Base-by-base conservation (phyloP, 2,329 filamentous ascomycete genomes). In the Cyphellophora attinorum region DNA sequence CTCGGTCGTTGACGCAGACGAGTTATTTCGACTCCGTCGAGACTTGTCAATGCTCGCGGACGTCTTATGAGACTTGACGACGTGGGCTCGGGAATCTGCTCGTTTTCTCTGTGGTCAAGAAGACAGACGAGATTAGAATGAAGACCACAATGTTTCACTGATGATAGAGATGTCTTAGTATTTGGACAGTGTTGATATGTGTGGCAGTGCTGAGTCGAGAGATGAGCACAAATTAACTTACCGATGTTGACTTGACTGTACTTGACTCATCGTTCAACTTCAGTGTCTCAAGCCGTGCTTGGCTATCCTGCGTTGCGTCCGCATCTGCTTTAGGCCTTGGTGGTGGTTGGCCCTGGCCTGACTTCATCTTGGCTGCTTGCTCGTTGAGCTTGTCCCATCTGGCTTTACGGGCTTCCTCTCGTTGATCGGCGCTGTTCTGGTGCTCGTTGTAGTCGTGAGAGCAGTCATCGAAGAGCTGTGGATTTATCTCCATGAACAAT, bases 401-500 rank as follows among this genome's bases (percentile, higher is more conserved):
- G 47, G 79, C 78, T 58, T 93, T 79, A 46, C 91, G 78, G 44
- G 78, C 70, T 45, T 81, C 78, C 59, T 95, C 81, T 37, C 88
- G 78, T 40, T 85, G 76, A n/a, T 83, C 79, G 3, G 88, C 85
- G 44, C 76, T 91, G 61, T 93, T 93, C 61, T 96, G 89, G 52
- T 91, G 81, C 59, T 96, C 89, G 4, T 88, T 93, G 61, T 98
- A 98, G 46, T 96, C 88, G 54, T 95, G 89, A 21, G 91, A 95
- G 63, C 91, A 98, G 56, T 98, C 91, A 51, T 98, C 91, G 52
- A 98, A 98, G 14, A 98, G 74, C 58, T 95, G 88, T 6, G 91
- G 91, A 58, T 96, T 96, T 53, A 98, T 95, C 59, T 98, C 91
- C 91, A 98, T 98, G 61, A 98, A 98, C 23, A 98, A 74, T 60